Conservation (phyloP, 192 early-diverging fungal genomes). For the Backusella tarrabulga region DNA sequence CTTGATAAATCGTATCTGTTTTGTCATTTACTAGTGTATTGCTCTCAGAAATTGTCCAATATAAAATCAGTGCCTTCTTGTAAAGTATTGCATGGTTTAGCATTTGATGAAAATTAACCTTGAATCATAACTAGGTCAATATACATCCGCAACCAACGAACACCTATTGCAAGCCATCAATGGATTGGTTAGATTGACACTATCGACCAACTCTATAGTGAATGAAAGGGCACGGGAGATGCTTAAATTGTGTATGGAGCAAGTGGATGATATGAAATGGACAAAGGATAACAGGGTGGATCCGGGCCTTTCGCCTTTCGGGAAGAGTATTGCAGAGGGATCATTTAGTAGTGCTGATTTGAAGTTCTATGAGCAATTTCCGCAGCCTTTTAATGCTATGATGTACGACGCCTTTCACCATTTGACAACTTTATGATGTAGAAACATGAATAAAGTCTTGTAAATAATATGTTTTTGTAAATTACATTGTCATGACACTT, state of each 20-base stretch:
- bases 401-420: background rate
- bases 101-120: background rate
- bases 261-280: conserved; percentile 5
- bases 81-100: background rate
- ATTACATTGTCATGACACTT: too few species aligned
- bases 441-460: background rate
- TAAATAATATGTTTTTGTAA: background rate
- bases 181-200: background rate
- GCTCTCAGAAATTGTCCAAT: background rate
- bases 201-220: background rate
- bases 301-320: background rate
- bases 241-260: background rate
- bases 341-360: background rate
- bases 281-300: background rate
- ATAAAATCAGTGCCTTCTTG: background rate
- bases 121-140: background rate
- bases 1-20: background rate
- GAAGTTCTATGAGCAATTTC: background rate
- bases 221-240: background rate
- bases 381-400: background rate
- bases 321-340: background rate
- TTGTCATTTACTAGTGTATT: background rate
- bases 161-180: background rate
- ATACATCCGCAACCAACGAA: background rate
- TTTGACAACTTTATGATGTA: background rate